Percentiles rank a stretch among this genome's conserved stretches.
These are phyloP conservation scores for Hibiscus tridactylites DNA, from an alignment of 345 rosid genomes.

Conservation along the genomic window DNA sequence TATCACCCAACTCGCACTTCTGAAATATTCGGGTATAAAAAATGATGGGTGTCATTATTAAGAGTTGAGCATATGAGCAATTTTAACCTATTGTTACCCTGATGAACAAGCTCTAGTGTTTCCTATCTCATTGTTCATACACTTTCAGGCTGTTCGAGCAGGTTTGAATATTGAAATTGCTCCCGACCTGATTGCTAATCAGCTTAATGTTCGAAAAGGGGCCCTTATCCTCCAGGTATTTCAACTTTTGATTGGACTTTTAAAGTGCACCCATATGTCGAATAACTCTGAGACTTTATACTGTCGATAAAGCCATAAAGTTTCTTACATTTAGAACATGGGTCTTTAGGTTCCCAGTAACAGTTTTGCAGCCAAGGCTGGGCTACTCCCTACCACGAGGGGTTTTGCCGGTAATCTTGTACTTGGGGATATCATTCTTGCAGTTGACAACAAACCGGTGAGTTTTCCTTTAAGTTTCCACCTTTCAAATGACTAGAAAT, in stretches of 20 bases:
- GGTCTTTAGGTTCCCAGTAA: slow-evolving; percentile 57
- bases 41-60: background rate
- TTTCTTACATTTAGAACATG: background rate
- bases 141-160: slow-evolving; percentile 66
- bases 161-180: slow-evolving; percentile 82
- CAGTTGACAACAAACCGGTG: slow-evolving; percentile 63
- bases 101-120: background rate
- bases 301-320: background rate
- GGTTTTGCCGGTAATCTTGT: slow-evolving; percentile 85
- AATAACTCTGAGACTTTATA: background rate
- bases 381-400: slow-evolving; percentile 63
- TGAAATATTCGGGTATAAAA: background rate
- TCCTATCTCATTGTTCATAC: slow-evolving; percentile 5
- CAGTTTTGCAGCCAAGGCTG: slow-evolving; percentile 69
- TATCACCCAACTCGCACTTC: background rate
- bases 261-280: background rate
- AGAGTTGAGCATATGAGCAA: background rate
- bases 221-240: slow-evolving; percentile 80
- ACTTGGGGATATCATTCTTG: slow-evolving; percentile 78
- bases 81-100: background rate
- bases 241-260: background rate
- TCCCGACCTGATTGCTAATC: slow-evolving; percentile 77
- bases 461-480: slow-evolving; percentile 17
- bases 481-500: background rate
- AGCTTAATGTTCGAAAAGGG: slow-evolving; percentile 84